phyloP scores from a whole-genome alignment of 2,329 filamentous ascomycete genomes.

The Helotiales sp. region DNA sequence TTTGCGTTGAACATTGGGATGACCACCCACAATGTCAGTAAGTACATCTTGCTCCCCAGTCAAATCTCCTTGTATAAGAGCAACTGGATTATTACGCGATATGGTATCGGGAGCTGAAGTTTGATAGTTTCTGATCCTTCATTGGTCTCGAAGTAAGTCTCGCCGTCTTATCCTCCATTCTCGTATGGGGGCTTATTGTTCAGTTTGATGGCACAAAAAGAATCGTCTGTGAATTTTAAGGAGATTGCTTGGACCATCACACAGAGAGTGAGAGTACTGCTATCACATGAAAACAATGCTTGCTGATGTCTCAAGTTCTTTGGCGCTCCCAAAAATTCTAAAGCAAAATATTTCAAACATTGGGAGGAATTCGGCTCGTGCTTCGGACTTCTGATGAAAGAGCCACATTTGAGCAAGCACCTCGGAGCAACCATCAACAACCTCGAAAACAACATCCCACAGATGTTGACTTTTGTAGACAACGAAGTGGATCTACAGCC shows the following conservation, averaged over 20 bases:
- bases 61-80: not conserved
- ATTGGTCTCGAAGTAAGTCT: not conserved
- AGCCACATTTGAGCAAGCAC: conserved; percentile 45
- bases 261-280: conserved; percentile 18
- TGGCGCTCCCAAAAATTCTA: conserved; percentile 26
- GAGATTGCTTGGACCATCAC: conserved; percentile 23
- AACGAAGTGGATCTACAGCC: conserved; percentile 60
- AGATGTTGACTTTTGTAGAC: conserved; percentile 58
- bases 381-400: conserved; percentile 43
- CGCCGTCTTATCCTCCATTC: no score
- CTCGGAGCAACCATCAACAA: conserved; percentile 39
- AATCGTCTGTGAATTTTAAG: conserved; percentile 23
- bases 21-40: conserved; percentile 31
- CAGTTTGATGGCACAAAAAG: conserved; percentile 28
- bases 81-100: not conserved
- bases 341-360: conserved; percentile 23
- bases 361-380: conserved; percentile 35
- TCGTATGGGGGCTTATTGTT: not conserved
- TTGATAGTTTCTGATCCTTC: not conserved
- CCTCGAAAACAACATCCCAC: conserved; percentile 48
- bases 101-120: conserved; percentile 9
- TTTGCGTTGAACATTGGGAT: conserved; percentile 31
- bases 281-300: not conserved
- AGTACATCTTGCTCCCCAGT: conserved; percentile 1
- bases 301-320: conserved; percentile 31